These are phyloP conservation scores for Curvularia verruculosa DNA, from an alignment of 2,329 filamentous ascomycete genomes.

Conservation along the genomic window DNA sequence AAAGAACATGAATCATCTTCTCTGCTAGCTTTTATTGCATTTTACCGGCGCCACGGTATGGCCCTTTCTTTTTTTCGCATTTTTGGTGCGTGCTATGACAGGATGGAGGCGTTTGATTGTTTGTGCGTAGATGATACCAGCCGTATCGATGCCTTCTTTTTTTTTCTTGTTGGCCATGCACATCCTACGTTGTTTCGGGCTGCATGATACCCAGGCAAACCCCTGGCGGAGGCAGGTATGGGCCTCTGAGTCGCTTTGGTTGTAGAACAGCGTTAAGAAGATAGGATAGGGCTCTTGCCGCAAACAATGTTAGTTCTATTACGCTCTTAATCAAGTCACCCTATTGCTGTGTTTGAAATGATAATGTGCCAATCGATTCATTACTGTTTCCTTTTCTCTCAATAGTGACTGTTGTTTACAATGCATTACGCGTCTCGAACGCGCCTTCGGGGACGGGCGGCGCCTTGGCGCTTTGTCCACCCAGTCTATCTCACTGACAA, in stretches of 20 bases:
- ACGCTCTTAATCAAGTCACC: neutral
- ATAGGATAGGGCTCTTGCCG: constrained; percentile 13
- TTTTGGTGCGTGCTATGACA: constrained; percentile 9
- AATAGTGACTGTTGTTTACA: neutral
- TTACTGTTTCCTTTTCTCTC: neutral
- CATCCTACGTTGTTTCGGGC: constrained; percentile 21
- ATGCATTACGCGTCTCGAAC: constrained; percentile 2
- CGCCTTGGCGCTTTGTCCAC: constrained; percentile 16
- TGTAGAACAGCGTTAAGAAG: constrained; percentile 8
- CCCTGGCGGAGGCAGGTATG: constrained; percentile 15
- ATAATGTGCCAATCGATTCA: neutral
- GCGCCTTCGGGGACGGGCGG: constrained; percentile 13
- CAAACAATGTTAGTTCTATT: constrained; percentile 13
- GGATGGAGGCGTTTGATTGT: constrained; percentile 31
- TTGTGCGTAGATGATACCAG: constrained; percentile 9
- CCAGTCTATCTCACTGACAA: constrained; percentile 8
- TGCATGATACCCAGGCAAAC: constrained; percentile 40
- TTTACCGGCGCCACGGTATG: constrained; percentile 25
- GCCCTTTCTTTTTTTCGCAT: constrained; percentile 1
- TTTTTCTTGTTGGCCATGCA: constrained; percentile 20
- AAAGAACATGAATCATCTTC: constrained; percentile 28
- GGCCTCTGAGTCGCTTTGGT: constrained; percentile 11
- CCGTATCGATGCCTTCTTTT: constrained; percentile 25
- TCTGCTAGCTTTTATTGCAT: constrained; percentile 31
- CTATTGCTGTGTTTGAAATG: neutral